Evolutionary conservation across 768 basidiomycete genomes (phyloP).

Genomic region (Brasilioporus rufonigricans): DNA sequence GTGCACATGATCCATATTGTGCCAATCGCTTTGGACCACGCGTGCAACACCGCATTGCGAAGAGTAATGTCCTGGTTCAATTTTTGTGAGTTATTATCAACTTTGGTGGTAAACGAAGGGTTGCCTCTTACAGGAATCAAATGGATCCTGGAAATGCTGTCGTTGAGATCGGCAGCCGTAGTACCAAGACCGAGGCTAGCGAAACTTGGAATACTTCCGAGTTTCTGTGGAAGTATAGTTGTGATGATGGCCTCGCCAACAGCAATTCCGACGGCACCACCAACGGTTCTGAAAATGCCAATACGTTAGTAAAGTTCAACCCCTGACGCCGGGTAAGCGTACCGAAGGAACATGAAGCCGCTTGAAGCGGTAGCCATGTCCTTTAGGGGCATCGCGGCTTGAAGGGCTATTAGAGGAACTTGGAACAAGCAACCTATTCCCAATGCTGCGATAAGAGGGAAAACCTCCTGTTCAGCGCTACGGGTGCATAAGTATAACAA

Average conservation of each 20-base stretch:
- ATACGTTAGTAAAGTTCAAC: background rate
- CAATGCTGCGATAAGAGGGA: constrained; percentile 61
- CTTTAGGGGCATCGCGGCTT: constrained; percentile 84
- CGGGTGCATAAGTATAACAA: constrained; percentile 5
- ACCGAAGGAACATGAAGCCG: constrained; percentile 70
- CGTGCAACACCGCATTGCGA: constrained; percentile 52
- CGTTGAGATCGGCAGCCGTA: constrained; percentile 40
- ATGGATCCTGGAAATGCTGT: constrained; percentile 44
- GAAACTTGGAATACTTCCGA: constrained; percentile 34
- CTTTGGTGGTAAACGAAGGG: background rate
- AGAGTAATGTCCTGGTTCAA: constrained; percentile 43
- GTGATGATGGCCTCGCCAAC: constrained; percentile 69
- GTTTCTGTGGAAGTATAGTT: constrained; percentile 42
- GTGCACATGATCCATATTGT: constrained; percentile 65
- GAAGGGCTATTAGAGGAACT: constrained; percentile 66
- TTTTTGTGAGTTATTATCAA: background rate
- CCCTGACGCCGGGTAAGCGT: background rate
- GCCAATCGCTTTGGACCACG: constrained; percentile 61
- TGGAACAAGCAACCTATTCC: constrained; percentile 70
- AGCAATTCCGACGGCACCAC: constrained; percentile 71
- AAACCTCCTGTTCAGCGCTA: constrained; percentile 64
- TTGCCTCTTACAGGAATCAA: constrained; percentile 10
- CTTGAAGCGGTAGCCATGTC: constrained; percentile 81
- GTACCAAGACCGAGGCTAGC: constrained; percentile 29
- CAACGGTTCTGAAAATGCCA: constrained; percentile 48